phyloP scores from a whole-genome alignment of 352 stramenopile genomes.

The Phytophthora colocasiae region DNA sequence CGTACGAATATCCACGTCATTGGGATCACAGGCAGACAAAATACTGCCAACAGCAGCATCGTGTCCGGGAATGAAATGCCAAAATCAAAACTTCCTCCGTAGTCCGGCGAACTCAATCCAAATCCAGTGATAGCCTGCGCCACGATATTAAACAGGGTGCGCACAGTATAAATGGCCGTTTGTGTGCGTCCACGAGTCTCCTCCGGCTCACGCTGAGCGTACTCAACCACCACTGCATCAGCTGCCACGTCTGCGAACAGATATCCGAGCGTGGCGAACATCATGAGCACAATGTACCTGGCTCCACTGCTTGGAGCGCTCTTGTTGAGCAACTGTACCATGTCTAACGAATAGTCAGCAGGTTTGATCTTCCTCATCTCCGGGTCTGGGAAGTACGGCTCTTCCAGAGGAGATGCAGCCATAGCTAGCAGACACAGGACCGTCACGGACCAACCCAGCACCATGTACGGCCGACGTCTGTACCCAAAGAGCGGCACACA shows the following conservation, averaged over 20 bases:
- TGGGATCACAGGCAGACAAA: slow-evolving; percentile 51
- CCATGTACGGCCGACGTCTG: slow-evolving; percentile 60
- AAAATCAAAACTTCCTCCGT: slow-evolving; percentile 57
- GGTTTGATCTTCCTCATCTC: slow-evolving; percentile 43
- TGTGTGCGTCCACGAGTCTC: slow-evolving; percentile 59
- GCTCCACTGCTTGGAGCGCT: slow-evolving; percentile 42
- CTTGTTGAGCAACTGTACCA: slow-evolving; percentile 46
- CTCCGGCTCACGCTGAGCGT: slow-evolving; percentile 62
- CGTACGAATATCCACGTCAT: slow-evolving; percentile 60
- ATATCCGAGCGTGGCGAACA: slow-evolving; percentile 59
- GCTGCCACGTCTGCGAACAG: slow-evolving; percentile 61
- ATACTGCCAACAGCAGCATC: slow-evolving; percentile 48
- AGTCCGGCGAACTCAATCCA: slow-evolving; percentile 49
- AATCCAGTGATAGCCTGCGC: slow-evolving; percentile 48
- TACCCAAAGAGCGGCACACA: slow-evolving; percentile 60
- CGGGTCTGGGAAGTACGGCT: slow-evolving; percentile 50
- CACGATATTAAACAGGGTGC: slow-evolving; percentile 50
- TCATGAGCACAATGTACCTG: slow-evolving; percentile 63
- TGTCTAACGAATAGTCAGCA: slow-evolving; percentile 34
- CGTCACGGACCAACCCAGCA: slow-evolving; percentile 54
- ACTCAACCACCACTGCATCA: slow-evolving; percentile 63
- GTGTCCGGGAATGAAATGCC: slow-evolving; percentile 44
- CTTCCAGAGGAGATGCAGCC: slow-evolving; percentile 38
- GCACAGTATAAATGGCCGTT: slow-evolving; percentile 58
- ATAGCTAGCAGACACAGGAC: slow-evolving; percentile 48